Base-by-base conservation (phyloP, 2,329 filamentous ascomycete species). In the Zasmidium angulare region DNA sequence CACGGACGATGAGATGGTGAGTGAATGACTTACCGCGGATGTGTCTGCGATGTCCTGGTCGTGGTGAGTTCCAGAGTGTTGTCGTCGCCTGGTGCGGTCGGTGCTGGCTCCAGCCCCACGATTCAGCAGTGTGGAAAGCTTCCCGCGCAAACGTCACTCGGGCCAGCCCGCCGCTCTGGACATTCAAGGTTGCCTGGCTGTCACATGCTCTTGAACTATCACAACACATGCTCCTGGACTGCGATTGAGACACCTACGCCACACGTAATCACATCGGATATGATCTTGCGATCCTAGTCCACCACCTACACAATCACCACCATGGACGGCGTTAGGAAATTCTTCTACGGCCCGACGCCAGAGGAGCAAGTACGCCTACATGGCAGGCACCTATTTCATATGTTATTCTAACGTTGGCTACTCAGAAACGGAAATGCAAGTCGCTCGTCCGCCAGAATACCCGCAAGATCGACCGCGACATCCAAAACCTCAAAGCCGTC, bases 401-500 rank as follows among this genome's bases (percentile, higher is more conserved):
- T 21, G 4, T 29, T 36, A 10, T n/a, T 7, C 48, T 61, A 36
- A 55, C 43, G 7, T 23, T n/a, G 12, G n/a, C n/a, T 2, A 3
- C 24, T 14, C 69, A 99, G 93, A 89, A 95, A 78, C 88, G 93
- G 64, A 98, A 97, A 87, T 98, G 93, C 78, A 96, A 97, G 76
- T 81, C 86, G 62, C 85, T 98, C 63, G 89, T 99, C 70, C 91
- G 93, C 62, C 81, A 87, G 73, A 97, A 98, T 77, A 89, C 91
- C 63, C 92, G 95, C 72, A 93, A 96, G 74, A 85, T 99, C 69
- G 95, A 99, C 76, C 93, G 95, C 73, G 93, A 98, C 77, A 93
- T 99, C 73, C 78, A 83, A 55, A 82, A 87, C 65, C 85, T 95
- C 66, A 93, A 90, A 75, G 80, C 85, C 58, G 87, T 91, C 66